Base-by-base conservation (phyloP, 441 rosid species). In the Raphanus hybrid region DNA sequence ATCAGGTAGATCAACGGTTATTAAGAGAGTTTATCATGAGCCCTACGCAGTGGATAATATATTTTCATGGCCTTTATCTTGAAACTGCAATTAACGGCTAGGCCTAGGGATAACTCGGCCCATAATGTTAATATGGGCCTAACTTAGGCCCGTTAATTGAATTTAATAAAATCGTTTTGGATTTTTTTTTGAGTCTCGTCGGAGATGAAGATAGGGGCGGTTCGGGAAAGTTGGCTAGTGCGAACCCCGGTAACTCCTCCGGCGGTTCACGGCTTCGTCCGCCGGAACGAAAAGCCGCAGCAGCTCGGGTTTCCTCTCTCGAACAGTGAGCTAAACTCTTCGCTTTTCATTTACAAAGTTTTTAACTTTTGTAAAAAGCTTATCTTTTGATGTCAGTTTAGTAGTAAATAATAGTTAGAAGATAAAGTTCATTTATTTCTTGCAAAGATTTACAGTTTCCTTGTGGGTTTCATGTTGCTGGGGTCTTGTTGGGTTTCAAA, bases 151-250 rank as follows among this genome's bases (percentile, higher is more conserved):
- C 77, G 8, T 8, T 34, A 59, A 48, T 15, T 26, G 35, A 5
- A 39, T 37, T 37, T 8, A 2, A 8, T 37, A 23, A 26, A 35
- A 7, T 9, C 41, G 57, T 64, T 58, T 1, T 1, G 14, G 6
- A 20, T 29, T 35, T 20, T 1, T n/a, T 35, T 26, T 14, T 3
- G 2, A 2, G 12, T 73, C 12, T 69, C 3, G 67, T 26, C 68
- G 78, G 78, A 64, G 61, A 79, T 74, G 82, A 74, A 29, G 82
- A 69, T 74, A 63, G 63, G 54, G 34, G 43, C 75, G 55, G 57
- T 74, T 1, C 14, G 23, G 34, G 70, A 73, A 67, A 39, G 61
- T 55, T 64, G 71, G 63, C 64, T 74, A 6, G 5, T 12, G 6
- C 76, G 41, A 27, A 35, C 59, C 3, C 82, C 82, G 79, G 64